A percentile compares a stretch with the other conserved stretches of the same genome.
These are phyloP conservation scores for Russula virescens DNA, from an alignment of 768 basidiomycete genomes.

Conservation along the genomic window DNA sequence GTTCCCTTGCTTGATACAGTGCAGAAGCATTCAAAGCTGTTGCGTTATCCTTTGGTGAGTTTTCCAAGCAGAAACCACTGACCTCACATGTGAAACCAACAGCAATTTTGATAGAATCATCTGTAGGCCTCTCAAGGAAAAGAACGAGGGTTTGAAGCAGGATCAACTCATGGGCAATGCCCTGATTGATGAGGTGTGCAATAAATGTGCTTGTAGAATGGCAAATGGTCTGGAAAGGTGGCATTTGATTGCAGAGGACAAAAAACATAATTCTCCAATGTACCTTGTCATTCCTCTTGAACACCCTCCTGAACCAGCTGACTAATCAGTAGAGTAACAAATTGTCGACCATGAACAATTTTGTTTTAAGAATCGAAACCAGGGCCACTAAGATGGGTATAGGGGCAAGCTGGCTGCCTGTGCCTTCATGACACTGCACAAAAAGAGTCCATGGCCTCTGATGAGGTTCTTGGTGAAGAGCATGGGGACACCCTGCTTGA, in stretches of 20 bases:
- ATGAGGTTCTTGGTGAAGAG: conserved; percentile 92
- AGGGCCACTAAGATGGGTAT: conserved; percentile 95
- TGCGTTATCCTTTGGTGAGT: conserved; percentile 92
- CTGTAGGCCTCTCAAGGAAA: conserved; percentile 92
- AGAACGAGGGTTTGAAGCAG: conserved; percentile 93
- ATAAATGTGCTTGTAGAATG: conserved; percentile 88
- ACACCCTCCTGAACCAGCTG: conserved; percentile 90
- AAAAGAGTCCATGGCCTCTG: conserved; percentile 87
- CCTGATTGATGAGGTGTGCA: conserved; percentile 53
- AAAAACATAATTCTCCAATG: conserved; percentile 23
- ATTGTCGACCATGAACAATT: conserved; percentile 94
- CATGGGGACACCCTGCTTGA: conserved; percentile 89
- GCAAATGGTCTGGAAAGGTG: conserved; percentile 68
- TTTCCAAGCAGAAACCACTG: conserved; percentile 89
- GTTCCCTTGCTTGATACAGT: conserved; percentile 91
- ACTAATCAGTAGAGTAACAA: conserved; percentile 82
- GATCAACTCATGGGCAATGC: conserved; percentile 88
- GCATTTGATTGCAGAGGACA: conserved; percentile 3
- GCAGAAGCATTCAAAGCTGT: conserved; percentile 91
- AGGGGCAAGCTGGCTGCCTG: conserved; percentile 93
- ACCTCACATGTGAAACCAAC: conserved; percentile 97
- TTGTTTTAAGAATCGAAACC: conserved; percentile 93
- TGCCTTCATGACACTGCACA: conserved; percentile 95
- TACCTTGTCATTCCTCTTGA: conserved; percentile 97
- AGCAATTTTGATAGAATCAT: conserved; percentile 97